Base-by-base conservation (phyloP, 2,329 filamentous ascomycete species). In the Microdochium paspali region DNA sequence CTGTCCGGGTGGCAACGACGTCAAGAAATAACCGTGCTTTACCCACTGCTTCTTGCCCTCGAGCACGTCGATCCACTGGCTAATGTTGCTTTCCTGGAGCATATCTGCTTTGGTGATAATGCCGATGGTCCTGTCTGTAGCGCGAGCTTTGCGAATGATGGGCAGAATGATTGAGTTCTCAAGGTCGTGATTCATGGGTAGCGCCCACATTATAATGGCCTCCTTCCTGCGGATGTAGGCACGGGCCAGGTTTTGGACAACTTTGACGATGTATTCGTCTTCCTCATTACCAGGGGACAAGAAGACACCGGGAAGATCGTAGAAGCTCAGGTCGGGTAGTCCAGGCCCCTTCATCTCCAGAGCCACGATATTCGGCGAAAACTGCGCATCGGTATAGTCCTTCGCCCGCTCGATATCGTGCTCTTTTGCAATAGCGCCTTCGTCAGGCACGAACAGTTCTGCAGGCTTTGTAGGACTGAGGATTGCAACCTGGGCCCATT, bases 31-130 rank as follows among this genome's bases (percentile, higher is more conserved):
- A 0, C 85, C 86, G n/a, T 87, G 73, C 0, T 82, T 83, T 0
- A 90, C 76, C 0, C 61, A 58, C 50, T 87, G 87, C 2, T 77
- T 75, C 2, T 77, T 59, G 0, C 80, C 79, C 0, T 71, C 67
- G 4, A 95, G 71, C 47, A 90, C 83, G 0, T 74, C 67, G 0
- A 78, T 59, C 76, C 85, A 87, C 48, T 83, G 80, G 0, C 64
- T 58, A 0, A 70, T 66, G 1, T 78, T 66, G 2, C 73, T 69
- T 0, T 73, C 72, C 0, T 66, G 60, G 0, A 90, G 65, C 0
- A 85, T 74, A 51, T 95, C 90, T 0, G 90, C 89, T 57, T 95
- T 95, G 0, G 90, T 95, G 15, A 95, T 72, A 0, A 95, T 85
- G 0, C 87, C 87, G 46, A 87, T 72, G 1, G 82, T 86, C 1